phyloP scores from a whole-genome alignment of 352 stramenopile genomes.

The Halophytophthora batemanensis region DNA sequence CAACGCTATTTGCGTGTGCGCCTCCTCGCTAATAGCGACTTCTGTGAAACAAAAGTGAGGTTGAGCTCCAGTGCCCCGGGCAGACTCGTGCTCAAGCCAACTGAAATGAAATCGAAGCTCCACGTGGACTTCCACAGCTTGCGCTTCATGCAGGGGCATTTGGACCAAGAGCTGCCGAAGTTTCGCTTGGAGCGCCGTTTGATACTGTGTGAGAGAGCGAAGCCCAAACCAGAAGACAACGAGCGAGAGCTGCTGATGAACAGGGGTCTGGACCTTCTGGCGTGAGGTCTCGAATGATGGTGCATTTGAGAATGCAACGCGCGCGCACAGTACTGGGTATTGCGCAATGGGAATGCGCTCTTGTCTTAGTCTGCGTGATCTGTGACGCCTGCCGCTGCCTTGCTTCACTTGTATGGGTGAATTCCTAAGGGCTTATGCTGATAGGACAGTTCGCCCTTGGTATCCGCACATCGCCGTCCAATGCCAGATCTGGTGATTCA shows the following conservation, averaged over 20 bases:
- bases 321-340: too few relatives aligned
- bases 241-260: slow-evolving; percentile 23
- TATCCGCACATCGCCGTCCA: too few relatives aligned
- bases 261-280: slow-evolving; percentile 26
- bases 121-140: slow-evolving; percentile 19
- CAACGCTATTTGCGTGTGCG: slow-evolving; percentile 22
- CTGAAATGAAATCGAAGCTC: slow-evolving; percentile 20
- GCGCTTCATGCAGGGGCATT: slow-evolving; percentile 20
- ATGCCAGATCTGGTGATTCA: too few relatives aligned
- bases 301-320: neutral
- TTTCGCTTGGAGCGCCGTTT: slow-evolving; percentile 36
- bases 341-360: too few relatives aligned
- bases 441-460: too few relatives aligned
- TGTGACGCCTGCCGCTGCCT: too few relatives aligned
- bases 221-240: slow-evolving; percentile 18
- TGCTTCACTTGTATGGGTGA: too few relatives aligned
- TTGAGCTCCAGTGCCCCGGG: slow-evolving; percentile 11
- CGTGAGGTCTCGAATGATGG: slow-evolving; percentile 9
- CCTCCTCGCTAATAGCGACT: slow-evolving; percentile 8
- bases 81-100: slow-evolving; percentile 22
- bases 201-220: slow-evolving; percentile 10
- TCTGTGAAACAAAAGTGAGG: slow-evolving; percentile 22
- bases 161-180: slow-evolving; percentile 23
- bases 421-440: too few relatives aligned
- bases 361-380: too few relatives aligned